Conservation (phyloP, 1,139 yeast genomes). For the Meyerozyma smithsonii region DNA sequence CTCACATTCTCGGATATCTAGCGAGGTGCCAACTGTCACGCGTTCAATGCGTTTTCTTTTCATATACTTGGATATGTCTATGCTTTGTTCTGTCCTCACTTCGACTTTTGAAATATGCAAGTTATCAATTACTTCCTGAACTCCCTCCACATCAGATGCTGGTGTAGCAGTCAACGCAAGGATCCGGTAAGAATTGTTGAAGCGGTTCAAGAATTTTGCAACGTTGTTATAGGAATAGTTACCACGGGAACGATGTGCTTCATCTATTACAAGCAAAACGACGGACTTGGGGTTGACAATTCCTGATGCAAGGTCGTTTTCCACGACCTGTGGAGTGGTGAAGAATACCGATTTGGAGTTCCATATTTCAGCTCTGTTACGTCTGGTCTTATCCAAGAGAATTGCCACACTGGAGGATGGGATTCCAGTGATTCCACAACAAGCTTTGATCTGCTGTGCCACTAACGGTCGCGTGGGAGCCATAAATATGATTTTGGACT, state of each 20-base stretch:
- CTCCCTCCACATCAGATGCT: conserved; percentile 79
- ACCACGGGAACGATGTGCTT: conserved; percentile 92
- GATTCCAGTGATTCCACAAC: conserved; percentile 82
- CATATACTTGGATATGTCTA: conserved; percentile 76
- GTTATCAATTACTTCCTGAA: conserved; percentile 77
- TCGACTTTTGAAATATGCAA: conserved; percentile 73
- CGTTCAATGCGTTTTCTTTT: conserved; percentile 63
- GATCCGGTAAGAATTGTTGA: conserved; percentile 64
- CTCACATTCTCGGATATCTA: conserved; percentile 50
- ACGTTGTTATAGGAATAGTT: conserved; percentile 86
- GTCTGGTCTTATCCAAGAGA: conserved; percentile 64
- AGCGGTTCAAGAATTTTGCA: conserved; percentile 58
- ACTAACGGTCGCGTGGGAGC: conserved; percentile 97
- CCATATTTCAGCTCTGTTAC: conserved; percentile 74
- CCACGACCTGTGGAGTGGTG: conserved; percentile 95
- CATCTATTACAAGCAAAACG: conserved; percentile 81
- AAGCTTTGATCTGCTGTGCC: conserved; percentile 96
- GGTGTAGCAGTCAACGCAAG: conserved; percentile 96
- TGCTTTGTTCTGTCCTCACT: conserved; percentile 78
- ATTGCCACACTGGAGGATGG: conserved; percentile 75
- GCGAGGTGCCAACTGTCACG: conserved; percentile 48
- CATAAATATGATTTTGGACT: conserved; percentile 80
- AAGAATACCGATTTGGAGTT: conserved; percentile 72
- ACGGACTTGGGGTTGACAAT: conserved; percentile 69
- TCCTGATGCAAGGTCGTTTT: conserved; percentile 78